Evolutionary conservation across 495 filamentous ascomycete species (phyloP), one percentile per base, ranked within the genome.

Genomic region (Choiromyces venosus): DNA sequence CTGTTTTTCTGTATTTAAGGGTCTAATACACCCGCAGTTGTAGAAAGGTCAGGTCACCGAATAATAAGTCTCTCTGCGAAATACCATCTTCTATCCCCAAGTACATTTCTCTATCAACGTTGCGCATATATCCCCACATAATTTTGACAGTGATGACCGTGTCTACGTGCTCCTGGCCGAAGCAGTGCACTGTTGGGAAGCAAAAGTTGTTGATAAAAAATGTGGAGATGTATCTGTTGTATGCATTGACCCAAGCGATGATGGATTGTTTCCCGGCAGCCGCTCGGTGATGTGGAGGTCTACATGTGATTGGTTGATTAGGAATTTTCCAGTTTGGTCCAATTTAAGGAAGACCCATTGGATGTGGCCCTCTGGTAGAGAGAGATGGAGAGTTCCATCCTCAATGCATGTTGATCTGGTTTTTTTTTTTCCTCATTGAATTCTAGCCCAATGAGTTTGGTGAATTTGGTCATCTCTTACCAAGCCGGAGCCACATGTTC

Each of bases 141-240:
- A n/a, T n/a, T n/a, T n/a, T n/a, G n/a, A n/a, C n/a, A n/a, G n/a
- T n/a, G n/a, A 91, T 84, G 56, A 89, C 87, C 83, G 87, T 86
- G 71, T 91, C 87, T 42, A 91, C 87, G 75, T 91, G 90, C 37
- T 83, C 81, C 64, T 84, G 83, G 0, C 90, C 90, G 72, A 90
- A 90, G 76, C 88, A 90, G 71, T 89, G 85, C 1, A 88, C 88
- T 6, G 77, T 67, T 12, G 88, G 85, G 73, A 86, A 86, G 9
- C 87, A 89, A 70, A 92, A 92, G 73, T 91, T 91, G 75, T 86
- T 86, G 67, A 83, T 85, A 79, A 92, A 91, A 79, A 91, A 91
- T 0, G 84, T 85, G 4, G 83, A 85, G n/a, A 86, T 87, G 76
- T 89, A 91, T 66, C 83, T 86, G 76, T 91, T 91, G 86, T 88